Evolutionary conservation across 768 basidiomycete genomes (phyloP).

Genomic region (Paxillus rubicundulus): DNA sequence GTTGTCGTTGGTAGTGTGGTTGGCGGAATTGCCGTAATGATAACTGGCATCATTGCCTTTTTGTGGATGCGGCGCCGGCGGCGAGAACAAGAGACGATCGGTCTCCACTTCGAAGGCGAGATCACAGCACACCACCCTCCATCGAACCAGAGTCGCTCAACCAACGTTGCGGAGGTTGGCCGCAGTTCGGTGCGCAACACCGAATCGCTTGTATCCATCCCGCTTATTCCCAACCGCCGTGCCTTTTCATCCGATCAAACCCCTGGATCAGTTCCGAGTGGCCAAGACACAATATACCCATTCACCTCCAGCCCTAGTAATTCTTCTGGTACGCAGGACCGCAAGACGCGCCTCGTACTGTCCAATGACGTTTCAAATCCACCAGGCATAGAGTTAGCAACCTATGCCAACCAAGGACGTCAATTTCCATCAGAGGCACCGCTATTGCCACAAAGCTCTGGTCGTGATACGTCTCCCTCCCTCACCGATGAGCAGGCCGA

Average conservation of each 20-base stretch:
- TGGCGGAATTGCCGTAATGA: constrained; percentile 7
- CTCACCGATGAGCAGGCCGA: constrained; percentile 27
- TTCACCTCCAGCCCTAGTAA: constrained; percentile 6
- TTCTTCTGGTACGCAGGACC: neutral
- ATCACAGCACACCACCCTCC: constrained; percentile 1
- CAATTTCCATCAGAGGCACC: neutral
- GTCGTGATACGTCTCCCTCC: constrained; percentile 6
- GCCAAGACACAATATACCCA: neutral
- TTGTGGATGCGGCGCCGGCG: constrained; percentile 14
- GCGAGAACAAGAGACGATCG: constrained; percentile 7
- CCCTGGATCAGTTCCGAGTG: neutral
- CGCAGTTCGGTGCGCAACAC: neutral
- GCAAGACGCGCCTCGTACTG: constrained; percentile 1
- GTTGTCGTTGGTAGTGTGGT: constrained; percentile 16
- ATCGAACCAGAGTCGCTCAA: neutral
- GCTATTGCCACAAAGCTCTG: neutral
- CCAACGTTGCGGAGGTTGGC: neutral
- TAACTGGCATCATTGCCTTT: constrained; percentile 1
- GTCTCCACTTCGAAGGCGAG: neutral
- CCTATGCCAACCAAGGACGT: neutral
- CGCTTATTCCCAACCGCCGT: constrained; percentile 14
- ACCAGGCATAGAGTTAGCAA: neutral
- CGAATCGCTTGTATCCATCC: neutral
- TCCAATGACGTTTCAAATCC: constrained; percentile 3
- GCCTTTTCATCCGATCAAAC: neutral